These are phyloP conservation scores for Teratosphaeria gauchensis DNA, from an alignment of 2,329 filamentous ascomycete genomes.

Conservation along the genomic window DNA sequence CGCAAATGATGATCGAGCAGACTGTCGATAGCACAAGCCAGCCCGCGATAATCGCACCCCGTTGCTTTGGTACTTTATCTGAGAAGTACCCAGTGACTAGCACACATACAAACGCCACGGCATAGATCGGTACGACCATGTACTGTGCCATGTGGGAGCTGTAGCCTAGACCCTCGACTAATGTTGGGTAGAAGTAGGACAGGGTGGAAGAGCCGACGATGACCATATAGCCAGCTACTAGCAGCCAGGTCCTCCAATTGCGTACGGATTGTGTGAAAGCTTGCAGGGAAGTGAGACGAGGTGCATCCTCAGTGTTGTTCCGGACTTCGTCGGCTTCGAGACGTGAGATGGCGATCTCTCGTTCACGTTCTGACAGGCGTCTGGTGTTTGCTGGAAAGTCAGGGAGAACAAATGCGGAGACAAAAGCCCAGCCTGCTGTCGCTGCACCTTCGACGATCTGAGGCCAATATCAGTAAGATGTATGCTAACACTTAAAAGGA, in stretches of 20 bases:
- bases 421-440: slow-evolving; percentile 36
- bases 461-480: background rate
- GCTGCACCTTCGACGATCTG: slow-evolving; percentile 29
- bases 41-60: slow-evolving; percentile 40
- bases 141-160: slow-evolving; percentile 38
- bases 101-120: slow-evolving; percentile 42
- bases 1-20: slow-evolving; percentile 31
- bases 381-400: slow-evolving; percentile 42
- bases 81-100: slow-evolving; percentile 38
- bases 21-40: slow-evolving; percentile 38
- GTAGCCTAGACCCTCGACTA: slow-evolving; percentile 45
- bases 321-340: slow-evolving; percentile 35
- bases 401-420: slow-evolving; percentile 38
- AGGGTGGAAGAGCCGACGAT: slow-evolving; percentile 42
- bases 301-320: slow-evolving; percentile 22
- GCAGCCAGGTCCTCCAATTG: slow-evolving; percentile 40
- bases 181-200: slow-evolving; percentile 46
- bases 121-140: slow-evolving; percentile 42
- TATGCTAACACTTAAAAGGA: background rate
- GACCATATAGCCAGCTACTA: slow-evolving; percentile 43
- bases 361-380: slow-evolving; percentile 33
- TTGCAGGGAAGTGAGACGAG: slow-evolving; percentile 28
- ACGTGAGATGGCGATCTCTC: slow-evolving; percentile 35
- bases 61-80: slow-evolving; percentile 37
- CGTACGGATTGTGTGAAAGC: slow-evolving; percentile 31